Evolutionary conservation across 306 rosid species (phyloP).

Genomic region (Arachis stenosperma): DNA sequence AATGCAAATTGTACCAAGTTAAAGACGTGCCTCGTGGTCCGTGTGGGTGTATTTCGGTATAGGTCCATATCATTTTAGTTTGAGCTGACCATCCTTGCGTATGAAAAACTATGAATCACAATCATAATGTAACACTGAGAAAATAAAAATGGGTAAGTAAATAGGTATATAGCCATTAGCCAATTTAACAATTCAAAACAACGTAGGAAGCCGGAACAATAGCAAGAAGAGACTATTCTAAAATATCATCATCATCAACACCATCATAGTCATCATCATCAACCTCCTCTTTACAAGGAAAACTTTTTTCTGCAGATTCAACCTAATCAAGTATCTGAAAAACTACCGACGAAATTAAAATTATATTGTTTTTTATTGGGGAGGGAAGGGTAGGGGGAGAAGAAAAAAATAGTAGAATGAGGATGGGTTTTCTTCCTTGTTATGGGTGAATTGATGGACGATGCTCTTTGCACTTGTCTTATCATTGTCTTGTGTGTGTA

Average conservation of each 20-base stretch:
- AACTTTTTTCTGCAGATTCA: constrained; percentile 40
- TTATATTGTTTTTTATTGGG: constrained; percentile 19
- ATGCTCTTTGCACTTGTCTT: not conserved
- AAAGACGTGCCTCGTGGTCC: too few relatives aligned
- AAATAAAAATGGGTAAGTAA: not conserved
- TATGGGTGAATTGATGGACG: constrained; percentile 23
- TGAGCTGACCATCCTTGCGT: too few relatives aligned
- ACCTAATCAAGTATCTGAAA: constrained; percentile 44
- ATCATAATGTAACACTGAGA: not conserved
- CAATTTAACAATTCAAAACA: constrained; percentile 15
- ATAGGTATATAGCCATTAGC: too few relatives aligned
- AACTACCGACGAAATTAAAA: constrained; percentile 30
- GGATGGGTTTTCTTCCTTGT: not conserved
- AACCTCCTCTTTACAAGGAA: constrained; percentile 42
- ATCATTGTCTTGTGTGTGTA: not conserved
- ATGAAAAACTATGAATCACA: too few relatives aligned
- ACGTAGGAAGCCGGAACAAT: constrained; percentile 24
- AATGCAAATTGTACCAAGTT: too few relatives aligned
- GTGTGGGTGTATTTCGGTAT: too few relatives aligned
- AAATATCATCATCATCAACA: constrained; percentile 45
- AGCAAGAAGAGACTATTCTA: constrained; percentile 9
- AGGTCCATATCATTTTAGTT: too few relatives aligned
- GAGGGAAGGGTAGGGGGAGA: not conserved
- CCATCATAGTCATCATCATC: constrained; percentile 43
- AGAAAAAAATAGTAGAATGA: constrained; percentile 5